These are phyloP conservation scores for Trichoderma sp. DNA, from an alignment of 2,329 filamentous ascomycete species.

Conservation along the genomic window DNA sequence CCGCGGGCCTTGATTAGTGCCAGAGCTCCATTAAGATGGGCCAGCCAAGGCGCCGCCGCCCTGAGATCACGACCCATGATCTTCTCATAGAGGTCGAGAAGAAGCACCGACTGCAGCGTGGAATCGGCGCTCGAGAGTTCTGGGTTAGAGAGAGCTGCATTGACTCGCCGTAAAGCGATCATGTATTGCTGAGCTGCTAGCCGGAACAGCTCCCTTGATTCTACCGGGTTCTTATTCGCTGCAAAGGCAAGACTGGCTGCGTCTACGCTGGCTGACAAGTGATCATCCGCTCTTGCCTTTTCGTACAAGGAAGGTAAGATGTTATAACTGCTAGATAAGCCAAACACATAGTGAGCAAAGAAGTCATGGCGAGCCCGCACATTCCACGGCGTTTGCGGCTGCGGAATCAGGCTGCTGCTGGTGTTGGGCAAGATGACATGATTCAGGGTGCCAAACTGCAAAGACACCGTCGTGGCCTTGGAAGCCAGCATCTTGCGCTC, in stretches of 20 bases:
- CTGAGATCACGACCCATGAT: constrained; percentile 24
- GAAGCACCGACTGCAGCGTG: constrained; percentile 27
- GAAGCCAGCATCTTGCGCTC: constrained; percentile 20
- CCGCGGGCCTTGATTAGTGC: constrained; percentile 23
- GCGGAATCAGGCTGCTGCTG: background rate
- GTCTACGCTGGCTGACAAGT: constrained; percentile 27
- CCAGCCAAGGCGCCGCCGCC: constrained; percentile 22
- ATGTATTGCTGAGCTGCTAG: constrained; percentile 19
- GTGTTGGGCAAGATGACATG: background rate
- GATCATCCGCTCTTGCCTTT: constrained; percentile 4
- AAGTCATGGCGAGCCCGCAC: constrained; percentile 26
- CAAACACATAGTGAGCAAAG: constrained; percentile 27
- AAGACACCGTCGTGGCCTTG: background rate
- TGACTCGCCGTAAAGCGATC: constrained; percentile 9
- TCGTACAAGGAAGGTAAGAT: constrained; percentile 24
- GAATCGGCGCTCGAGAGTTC: constrained; percentile 18
- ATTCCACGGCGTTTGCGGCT: constrained; percentile 23
- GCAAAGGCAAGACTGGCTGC: constrained; percentile 28
- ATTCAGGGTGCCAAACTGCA: constrained; percentile 3
- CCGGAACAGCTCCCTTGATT: background rate
- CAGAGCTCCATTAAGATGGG: constrained; percentile 26
- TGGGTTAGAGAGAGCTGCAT: constrained; percentile 8
- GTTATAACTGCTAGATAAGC: constrained; percentile 26
- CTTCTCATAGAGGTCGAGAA: constrained; percentile 32
- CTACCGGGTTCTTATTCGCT: constrained; percentile 16